Evolutionary conservation across 352 stramenopile species (phyloP), one percentile per base, ranked within the genome.

Genomic region (Globisporangium uncinulatum): DNA sequence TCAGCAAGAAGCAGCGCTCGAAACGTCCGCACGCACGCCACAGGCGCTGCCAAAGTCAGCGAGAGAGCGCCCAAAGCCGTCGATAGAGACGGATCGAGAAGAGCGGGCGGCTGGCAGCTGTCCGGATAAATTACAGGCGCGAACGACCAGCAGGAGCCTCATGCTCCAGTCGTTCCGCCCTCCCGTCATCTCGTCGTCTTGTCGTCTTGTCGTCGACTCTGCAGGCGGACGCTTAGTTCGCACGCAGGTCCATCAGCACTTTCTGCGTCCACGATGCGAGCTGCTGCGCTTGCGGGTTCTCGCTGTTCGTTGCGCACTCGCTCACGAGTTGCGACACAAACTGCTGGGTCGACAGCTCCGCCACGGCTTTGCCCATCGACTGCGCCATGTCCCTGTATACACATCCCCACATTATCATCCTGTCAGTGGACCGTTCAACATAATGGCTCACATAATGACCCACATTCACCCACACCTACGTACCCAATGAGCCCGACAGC

Each of bases 401-500:
- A 75, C 67, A 58, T 56, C 21, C 63, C 53, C 19, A 43, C 66
- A 66, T 64, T 51, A 50, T 51, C 43, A 65, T 6, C 34, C 13
- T 13, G 34, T 39, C 34, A 39, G 34, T 13, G 34, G 34, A 39
- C 5, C 34, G 7, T 13, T 29, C 50, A 6, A 48, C 17, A 45
- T 6, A 51, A 32, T 17, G 17, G 36, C 6, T 19, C 20, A 42
- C 8, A 19, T 8, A 53, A 21, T 17, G 2, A 20, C 6, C 11
- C 21, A 24, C 24, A 24, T n/a, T 15, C 46, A 52, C 9, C 19
- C 9, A 19, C 46, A 19, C 4, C 2, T 21, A 73, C 76, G 56
- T 78, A 94, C 83, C 87, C 87, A 76, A 96, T 85, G 49, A 96
- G 61, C 19, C 92, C 92, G 24, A 97, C 87, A 19, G 92, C 89